Evolutionary conservation across 345 rosid species (phyloP).

Genomic region (Erodium maritimum): DNA sequence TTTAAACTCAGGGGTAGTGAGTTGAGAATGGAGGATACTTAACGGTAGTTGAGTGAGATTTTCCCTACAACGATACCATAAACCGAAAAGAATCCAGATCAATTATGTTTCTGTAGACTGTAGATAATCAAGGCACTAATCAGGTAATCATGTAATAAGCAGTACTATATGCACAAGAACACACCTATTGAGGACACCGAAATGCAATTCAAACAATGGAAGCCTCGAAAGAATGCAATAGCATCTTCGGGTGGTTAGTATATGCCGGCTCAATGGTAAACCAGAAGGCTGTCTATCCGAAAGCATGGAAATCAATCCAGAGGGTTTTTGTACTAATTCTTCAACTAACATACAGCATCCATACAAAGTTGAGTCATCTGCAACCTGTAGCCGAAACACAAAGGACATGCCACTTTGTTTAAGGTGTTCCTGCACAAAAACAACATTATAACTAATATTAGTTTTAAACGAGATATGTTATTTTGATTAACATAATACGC

Average conservation of each 20-base stretch:
- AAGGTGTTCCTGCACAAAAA: slow-evolving; percentile 67
- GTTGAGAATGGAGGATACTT: too few relatives aligned
- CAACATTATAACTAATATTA: neutral
- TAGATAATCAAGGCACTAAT: too few relatives aligned
- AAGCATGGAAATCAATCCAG: slow-evolving; percentile 79
- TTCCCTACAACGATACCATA: too few relatives aligned
- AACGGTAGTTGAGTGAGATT: too few relatives aligned
- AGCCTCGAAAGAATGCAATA: slow-evolving; percentile 91
- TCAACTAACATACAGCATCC: slow-evolving; percentile 87
- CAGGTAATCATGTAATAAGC: too few relatives aligned
- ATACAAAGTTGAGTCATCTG: slow-evolving; percentile 82
- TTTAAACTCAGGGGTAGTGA: too few relatives aligned
- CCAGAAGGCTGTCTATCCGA: slow-evolving; percentile 47
- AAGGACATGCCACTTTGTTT: slow-evolving; percentile 85
- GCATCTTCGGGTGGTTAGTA: slow-evolving; percentile 83
- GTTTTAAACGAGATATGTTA: neutral
- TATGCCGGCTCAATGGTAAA: slow-evolving; percentile 55
- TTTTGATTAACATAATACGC: neutral
- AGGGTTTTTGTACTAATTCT: slow-evolving; percentile 81
- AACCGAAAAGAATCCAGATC: too few relatives aligned
- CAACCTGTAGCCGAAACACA: slow-evolving; percentile 94
- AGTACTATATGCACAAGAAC: too few relatives aligned
- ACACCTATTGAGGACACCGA: slow-evolving; percentile 69
- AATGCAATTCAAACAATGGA: slow-evolving; percentile 89
- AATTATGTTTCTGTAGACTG: too few relatives aligned